These are phyloP conservation scores for Solanum hybrid DNA, from an alignment of 305 asterid species.

Conservation along the genomic window DNA sequence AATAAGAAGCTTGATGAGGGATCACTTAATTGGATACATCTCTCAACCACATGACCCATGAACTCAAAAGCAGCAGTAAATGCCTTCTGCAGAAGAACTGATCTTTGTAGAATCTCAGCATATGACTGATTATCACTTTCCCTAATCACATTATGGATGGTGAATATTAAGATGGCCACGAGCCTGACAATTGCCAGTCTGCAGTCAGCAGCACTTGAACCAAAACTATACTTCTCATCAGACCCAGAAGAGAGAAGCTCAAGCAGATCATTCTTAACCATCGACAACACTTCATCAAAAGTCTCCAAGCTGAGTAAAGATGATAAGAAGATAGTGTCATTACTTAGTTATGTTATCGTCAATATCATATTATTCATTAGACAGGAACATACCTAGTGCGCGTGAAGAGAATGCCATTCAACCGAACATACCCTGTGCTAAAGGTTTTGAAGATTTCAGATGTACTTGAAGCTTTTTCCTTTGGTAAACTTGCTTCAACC, in stretches of 20 bases:
- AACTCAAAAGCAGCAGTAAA: not conserved
- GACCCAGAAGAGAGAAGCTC: conserved; percentile 71
- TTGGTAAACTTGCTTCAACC: conserved; percentile 31
- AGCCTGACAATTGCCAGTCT: conserved; percentile 64
- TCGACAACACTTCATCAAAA: conserved; percentile 62
- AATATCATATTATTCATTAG: not conserved
- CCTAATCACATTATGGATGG: conserved; percentile 1
- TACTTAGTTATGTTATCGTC: not conserved
- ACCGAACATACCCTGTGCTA: conserved; percentile 58
- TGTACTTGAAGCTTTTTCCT: conserved; percentile 34
- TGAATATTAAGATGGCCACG: conserved; percentile 44
- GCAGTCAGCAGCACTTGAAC: conserved; percentile 67
- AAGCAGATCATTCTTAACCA: conserved; percentile 52
- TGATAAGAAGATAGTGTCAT: conserved; percentile 7
- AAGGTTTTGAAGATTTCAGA: conserved; percentile 47
- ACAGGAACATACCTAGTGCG: conserved; percentile 67
- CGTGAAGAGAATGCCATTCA: conserved; percentile 81
- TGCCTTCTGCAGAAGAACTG: not conserved
- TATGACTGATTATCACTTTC: conserved; percentile 31
- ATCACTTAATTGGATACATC: conserved; percentile 67
- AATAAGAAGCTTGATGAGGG: conserved; percentile 68
- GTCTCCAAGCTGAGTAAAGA: conserved; percentile 70
- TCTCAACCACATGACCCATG: conserved; percentile 29
- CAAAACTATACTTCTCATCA: conserved; percentile 57
- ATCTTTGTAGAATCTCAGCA: conserved; percentile 72